Base-by-base conservation (phyloP, 257 asterid species). In the Jacaranda mimosifolia region DNA sequence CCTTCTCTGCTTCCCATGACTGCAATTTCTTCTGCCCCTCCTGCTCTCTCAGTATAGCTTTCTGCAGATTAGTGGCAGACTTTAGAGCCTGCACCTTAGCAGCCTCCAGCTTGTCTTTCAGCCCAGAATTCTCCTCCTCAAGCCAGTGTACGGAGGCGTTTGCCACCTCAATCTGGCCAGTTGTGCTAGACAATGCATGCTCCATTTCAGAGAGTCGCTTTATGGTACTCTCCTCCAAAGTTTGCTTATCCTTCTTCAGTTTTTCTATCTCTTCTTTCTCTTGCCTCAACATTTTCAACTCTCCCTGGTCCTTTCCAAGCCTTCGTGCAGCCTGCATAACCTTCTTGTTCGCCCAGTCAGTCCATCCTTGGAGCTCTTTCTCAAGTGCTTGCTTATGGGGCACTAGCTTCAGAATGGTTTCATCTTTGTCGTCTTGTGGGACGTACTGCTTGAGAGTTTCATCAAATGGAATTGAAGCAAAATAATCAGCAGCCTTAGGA, bases 121-220 rank as follows among this genome's bases (percentile, higher is more conserved):
- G 73, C 73, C 14, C 58, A 65, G 46, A 36, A 72, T 89, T 85
- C 82, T 90, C 88, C 59, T 64, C 83, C 79, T 88, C 88, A 64
- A 90, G 87, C 80, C 84, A 75, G 15, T 46, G 76, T 73, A 85
- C 46, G 17, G 79, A 43, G 43, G 85, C 48, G 51, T 79, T 82
- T 56, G 89, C 89, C 59, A 81, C 59, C 77, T 86, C 85, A 35
- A 88, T 70, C 84, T 85, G 91, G n/a, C 65, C 77, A 11, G 77
- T 78, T 21, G 92, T 85, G 42, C 87, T 90, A 52, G 84, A 64
- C 80, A 91, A 52, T 2, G 92, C 93, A 49, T 81, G 4, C 74
- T 91, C 97, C 92, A 91, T 87, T 84, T 91, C 98, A 1, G 87
- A 49, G 46, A 87, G 80, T 84, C 94, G 84, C 79, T 90, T 90